Percentiles rank a stretch among this genome's conserved stretches.
These are phyloP conservation scores for Diatrype stigma DNA, from an alignment of 2,329 filamentous ascomycete species.

Conservation along the genomic window DNA sequence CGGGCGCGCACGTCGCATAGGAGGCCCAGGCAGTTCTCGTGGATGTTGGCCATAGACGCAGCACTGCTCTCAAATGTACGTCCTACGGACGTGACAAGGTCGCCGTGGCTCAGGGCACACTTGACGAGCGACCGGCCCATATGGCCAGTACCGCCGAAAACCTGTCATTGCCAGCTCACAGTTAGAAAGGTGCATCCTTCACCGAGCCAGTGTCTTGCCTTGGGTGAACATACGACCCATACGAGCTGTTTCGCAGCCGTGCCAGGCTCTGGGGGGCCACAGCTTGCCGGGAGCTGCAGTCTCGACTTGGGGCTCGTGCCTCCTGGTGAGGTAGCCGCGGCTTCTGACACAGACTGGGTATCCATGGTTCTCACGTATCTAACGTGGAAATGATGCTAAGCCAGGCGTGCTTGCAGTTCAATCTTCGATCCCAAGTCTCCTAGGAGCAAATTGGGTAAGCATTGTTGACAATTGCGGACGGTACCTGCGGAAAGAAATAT, in stretches of 20 bases:
- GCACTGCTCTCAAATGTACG: slow-evolving; percentile 72
- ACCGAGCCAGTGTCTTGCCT: not conserved
- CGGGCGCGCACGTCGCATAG: slow-evolving; percentile 86
- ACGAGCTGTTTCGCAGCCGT: slow-evolving; percentile 71
- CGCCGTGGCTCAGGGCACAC: slow-evolving; percentile 71
- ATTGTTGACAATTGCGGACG: not conserved
- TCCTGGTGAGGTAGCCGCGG: slow-evolving; percentile 20
- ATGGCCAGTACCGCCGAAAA: slow-evolving; percentile 96
- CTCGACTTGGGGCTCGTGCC: slow-evolving; percentile 31
- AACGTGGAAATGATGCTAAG: not conserved
- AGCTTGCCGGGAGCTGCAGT: slow-evolving; percentile 72
- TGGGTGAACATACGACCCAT: slow-evolving; percentile 68
- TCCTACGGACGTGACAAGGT: slow-evolving; percentile 82
- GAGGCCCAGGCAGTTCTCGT: slow-evolving; percentile 70
- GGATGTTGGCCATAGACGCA: slow-evolving; percentile 67
- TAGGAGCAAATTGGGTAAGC: not conserved
- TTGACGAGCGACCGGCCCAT: slow-evolving; percentile 91
- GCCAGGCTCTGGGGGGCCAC: slow-evolving; percentile 72
- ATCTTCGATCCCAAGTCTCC: not conserved
- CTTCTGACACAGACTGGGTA: slow-evolving; percentile 22
- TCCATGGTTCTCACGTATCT: slow-evolving; percentile 20
- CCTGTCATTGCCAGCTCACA: slow-evolving; percentile 39
- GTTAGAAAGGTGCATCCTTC: not conserved
- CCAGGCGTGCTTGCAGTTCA: not conserved
- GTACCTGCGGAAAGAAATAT: too few relatives aligned